Conservation (phyloP, 352 stramenopile species). For the Globisporangium okanoganense region DNA sequence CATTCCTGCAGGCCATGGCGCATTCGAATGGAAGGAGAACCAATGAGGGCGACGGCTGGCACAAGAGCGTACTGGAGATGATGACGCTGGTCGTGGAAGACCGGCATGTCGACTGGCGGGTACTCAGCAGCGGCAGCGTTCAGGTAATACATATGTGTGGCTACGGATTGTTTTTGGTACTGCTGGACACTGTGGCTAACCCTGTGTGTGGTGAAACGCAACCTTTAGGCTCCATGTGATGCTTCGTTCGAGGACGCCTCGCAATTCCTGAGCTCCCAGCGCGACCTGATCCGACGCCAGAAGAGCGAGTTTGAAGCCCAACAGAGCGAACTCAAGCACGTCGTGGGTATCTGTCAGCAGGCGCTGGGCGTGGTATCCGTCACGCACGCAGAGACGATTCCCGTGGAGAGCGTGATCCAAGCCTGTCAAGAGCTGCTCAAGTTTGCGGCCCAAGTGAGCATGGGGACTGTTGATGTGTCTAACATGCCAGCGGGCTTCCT, state of each 20-base stretch:
- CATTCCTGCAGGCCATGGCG: slow-evolving; percentile 44
- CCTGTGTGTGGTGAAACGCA: not conserved
- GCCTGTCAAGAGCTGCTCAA: slow-evolving; percentile 32
- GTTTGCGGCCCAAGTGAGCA: slow-evolving; percentile 22
- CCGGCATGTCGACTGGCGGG: slow-evolving; percentile 24
- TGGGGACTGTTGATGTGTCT: slow-evolving; percentile 7
- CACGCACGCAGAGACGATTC: slow-evolving; percentile 30
- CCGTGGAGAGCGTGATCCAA: slow-evolving; percentile 25
- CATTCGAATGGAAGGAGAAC: slow-evolving; percentile 9
- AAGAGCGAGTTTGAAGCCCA: slow-evolving; percentile 22
- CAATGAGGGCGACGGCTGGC: not conserved
- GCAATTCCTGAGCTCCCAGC: slow-evolving; percentile 22
- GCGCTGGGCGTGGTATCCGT: slow-evolving; percentile 30
- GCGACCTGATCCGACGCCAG: slow-evolving; percentile 25
- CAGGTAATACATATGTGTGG: slow-evolving; percentile 25
- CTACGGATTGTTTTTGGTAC: not conserved
- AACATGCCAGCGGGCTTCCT: slow-evolving; percentile 14
- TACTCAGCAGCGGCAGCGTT: slow-evolving; percentile 40
- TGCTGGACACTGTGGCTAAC: not conserved
- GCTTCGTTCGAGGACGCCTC: slow-evolving; percentile 23
- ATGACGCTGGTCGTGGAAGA: slow-evolving; percentile 48
- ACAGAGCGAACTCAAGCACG: slow-evolving; percentile 30
- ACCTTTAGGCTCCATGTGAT: slow-evolving; percentile 19
- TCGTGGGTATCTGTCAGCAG: slow-evolving; percentile 30
- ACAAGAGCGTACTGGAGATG: slow-evolving; percentile 31